A percentile compares a stretch with the other conserved stretches of the same genome.
Evolutionary conservation across 2,329 filamentous ascomycete genomes (phyloP).

Genomic region (Trichoderma sp.): DNA sequence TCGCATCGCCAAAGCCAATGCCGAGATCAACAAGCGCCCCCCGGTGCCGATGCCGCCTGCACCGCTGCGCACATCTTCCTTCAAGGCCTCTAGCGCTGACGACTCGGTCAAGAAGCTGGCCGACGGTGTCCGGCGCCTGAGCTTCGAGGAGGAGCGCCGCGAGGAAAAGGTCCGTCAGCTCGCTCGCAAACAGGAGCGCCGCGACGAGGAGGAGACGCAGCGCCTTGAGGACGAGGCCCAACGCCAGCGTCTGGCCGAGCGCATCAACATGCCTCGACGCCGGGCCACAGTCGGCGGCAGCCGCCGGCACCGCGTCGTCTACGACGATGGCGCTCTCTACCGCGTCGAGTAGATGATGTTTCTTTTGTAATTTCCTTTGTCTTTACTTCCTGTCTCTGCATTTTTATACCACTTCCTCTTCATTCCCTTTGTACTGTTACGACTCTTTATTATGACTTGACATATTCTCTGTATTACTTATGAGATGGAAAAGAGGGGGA

Average conservation of each 20-base stretch:
- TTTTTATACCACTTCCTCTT: background rate
- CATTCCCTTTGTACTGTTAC: slow-evolving; percentile 21
- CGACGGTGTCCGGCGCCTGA: slow-evolving; percentile 38
- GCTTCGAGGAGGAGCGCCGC: slow-evolving; percentile 37
- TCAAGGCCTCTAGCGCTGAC: slow-evolving; percentile 28
- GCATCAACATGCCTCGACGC: slow-evolving; percentile 42
- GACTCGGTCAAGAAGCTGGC: slow-evolving; percentile 41
- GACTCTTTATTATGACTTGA: background rate
- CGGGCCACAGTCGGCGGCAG: slow-evolving; percentile 42
- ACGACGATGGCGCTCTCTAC: slow-evolving; percentile 43
- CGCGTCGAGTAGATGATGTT: slow-evolving; percentile 42
- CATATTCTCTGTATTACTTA: slow-evolving; percentile 7
- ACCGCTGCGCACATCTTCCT: slow-evolving; percentile 31
- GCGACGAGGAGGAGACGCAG: slow-evolving; percentile 38
- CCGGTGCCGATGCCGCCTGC: slow-evolving; percentile 35
- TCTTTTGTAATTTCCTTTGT: slow-evolving; percentile 2
- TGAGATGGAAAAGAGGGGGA: background rate
- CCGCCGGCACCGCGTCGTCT: slow-evolving; percentile 40
- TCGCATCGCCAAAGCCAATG: slow-evolving; percentile 46
- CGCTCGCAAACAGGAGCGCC: slow-evolving; percentile 33
- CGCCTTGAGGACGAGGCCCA: slow-evolving; percentile 42
- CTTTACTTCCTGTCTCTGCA: background rate
- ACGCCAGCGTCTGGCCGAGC: slow-evolving; percentile 43
- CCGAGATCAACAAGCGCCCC: slow-evolving; percentile 44
- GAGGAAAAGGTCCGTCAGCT: slow-evolving; percentile 36